A percentile compares a stretch with the other conserved stretches of the same genome.
These are phyloP conservation scores for Bertia moriformis DNA, from an alignment of 2,329 filamentous ascomycete species.

Conservation along the genomic window DNA sequence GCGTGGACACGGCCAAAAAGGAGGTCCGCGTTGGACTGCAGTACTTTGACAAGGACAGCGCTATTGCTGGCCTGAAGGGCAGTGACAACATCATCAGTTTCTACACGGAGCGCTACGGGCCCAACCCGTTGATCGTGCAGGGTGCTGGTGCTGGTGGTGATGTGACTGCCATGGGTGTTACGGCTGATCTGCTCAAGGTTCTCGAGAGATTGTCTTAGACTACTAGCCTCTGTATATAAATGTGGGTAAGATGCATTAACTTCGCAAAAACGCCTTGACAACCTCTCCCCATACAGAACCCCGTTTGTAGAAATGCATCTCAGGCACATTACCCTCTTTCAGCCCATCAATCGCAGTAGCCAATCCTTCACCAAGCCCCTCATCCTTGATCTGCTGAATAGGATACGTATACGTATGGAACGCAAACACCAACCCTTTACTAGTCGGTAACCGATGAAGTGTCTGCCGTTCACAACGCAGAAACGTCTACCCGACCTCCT, in stretches of 20 bases:
- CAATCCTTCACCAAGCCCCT: conserved; percentile 28
- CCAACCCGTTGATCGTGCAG: conserved; percentile 58
- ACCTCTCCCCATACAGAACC: conserved; percentile 28
- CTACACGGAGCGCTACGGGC: conserved; percentile 58
- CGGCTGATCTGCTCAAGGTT: conserved; percentile 55
- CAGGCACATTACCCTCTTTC: conserved; percentile 31
- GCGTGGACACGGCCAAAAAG: conserved; percentile 48
- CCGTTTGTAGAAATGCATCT: conserved; percentile 38
- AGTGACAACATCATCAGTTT: conserved; percentile 68
- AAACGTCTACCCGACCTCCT: conserved; percentile 9
- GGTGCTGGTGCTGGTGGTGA: conserved; percentile 59
- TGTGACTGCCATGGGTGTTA: conserved; percentile 63
- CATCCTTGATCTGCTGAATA: conserved; percentile 28
- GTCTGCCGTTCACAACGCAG: conserved; percentile 35
- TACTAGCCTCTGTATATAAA: not conserved
- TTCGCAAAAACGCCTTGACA: conserved; percentile 28
- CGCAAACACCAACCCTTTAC: conserved; percentile 31
- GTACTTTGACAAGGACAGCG: conserved; percentile 49
- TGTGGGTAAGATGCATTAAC: too few relatives aligned
- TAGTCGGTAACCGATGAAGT: conserved; percentile 29
- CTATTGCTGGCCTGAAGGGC: conserved; percentile 58
- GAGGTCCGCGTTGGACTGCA: conserved; percentile 56
- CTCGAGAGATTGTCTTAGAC: conserved; percentile 31
- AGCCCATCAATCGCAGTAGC: conserved; percentile 38
- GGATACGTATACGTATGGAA: conserved; percentile 41